Evolutionary conservation across 192 early-diverging fungal species (phyloP), one percentile per base, ranked within the genome.

Genomic region (Entophlyctis luteolus): DNA sequence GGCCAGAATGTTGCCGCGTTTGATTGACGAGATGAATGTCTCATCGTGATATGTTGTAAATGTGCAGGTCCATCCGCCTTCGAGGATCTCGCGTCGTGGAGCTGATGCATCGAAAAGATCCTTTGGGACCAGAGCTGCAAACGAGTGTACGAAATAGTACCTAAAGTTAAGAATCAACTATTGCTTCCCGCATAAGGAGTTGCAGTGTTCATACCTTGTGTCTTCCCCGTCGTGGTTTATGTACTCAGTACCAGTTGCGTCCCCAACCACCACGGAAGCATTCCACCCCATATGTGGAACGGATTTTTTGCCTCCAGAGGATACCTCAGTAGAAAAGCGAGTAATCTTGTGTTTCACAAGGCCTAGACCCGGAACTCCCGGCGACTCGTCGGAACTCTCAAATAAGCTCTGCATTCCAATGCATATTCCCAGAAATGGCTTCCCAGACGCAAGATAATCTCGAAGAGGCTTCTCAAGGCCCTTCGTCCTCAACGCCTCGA

Each of bases 221-320:
- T 75, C 72, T n/a, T 60, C 59, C 5, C 46, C 57, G 31, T 75
- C 42, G 55, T 75, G 72, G 31, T 73, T 75, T 48, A 75, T 18
- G 45, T 32, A 48, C 2, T n/a, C 55, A 8, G 63, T 39, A 28
- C 18, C 48, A 18, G 22, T 12, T 18, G 8, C 36, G 1, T 22
- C 3, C 18, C 18, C 53, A 18, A 42, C 56, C 35, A 27, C 18
- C 14, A 77, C 54, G 2, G 88, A 81, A 14, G 77, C 75, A 75
- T 99, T 99, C 96, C 95, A 98, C 23, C 95, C 98, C 86, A 99
- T 98, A 74, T 99, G 98, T 4, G 98, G 98, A 28, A 99, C 98
- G 0, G 63, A 47, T 52, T 66, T 66, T 20, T 22, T 27, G 3
- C 10, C 18, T 4, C 52, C 63, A 20, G 32, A 25, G 16, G 46